Percentiles rank a stretch among this genome's conserved stretches.
Conservation (phyloP, 805 yeast species). For the Groenewaldozyma tartarivorans region DNA sequence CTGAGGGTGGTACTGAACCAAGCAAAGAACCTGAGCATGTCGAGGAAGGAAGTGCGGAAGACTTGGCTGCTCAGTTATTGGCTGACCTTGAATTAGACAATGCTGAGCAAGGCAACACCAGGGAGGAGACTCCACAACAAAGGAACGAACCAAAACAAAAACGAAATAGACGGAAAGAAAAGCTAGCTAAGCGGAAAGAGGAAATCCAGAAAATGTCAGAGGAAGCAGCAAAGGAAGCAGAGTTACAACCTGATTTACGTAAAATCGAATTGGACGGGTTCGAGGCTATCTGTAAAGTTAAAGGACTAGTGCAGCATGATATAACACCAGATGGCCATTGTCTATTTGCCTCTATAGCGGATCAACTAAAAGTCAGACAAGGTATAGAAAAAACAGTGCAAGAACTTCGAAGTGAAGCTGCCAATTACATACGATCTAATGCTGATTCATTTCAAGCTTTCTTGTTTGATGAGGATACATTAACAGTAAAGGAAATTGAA, state of each 20-base stretch:
- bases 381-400: constrained; percentile 31
- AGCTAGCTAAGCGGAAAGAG: constrained; percentile 66
- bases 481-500: constrained; percentile 52
- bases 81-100: constrained; percentile 44
- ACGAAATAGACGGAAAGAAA: constrained; percentile 78
- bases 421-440: constrained; percentile 52
- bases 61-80: constrained; percentile 59
- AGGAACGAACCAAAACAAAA: constrained; percentile 22
- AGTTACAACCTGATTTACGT: constrained; percentile 52
- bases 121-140: constrained; percentile 5
- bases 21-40: constrained; percentile 11
- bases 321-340: constrained; percentile 93
- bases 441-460: constrained; percentile 72
- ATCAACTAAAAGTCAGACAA: constrained; percentile 58
- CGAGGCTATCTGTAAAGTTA: constrained; percentile 39
- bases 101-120: constrained; percentile 18
- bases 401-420: constrained; percentile 56
- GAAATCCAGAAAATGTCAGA: constrained; percentile 50
- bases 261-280: constrained; percentile 64
- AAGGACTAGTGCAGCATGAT: constrained; percentile 49
- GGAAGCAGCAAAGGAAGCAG: constrained; percentile 68
- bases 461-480: constrained; percentile 68
- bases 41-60: constrained; percentile 36
- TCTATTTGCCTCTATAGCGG: constrained; percentile 74
- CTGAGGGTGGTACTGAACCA: neutral